Conservation (phyloP, 2,329 filamentous ascomycete species). For the Monilinia laxa region DNA sequence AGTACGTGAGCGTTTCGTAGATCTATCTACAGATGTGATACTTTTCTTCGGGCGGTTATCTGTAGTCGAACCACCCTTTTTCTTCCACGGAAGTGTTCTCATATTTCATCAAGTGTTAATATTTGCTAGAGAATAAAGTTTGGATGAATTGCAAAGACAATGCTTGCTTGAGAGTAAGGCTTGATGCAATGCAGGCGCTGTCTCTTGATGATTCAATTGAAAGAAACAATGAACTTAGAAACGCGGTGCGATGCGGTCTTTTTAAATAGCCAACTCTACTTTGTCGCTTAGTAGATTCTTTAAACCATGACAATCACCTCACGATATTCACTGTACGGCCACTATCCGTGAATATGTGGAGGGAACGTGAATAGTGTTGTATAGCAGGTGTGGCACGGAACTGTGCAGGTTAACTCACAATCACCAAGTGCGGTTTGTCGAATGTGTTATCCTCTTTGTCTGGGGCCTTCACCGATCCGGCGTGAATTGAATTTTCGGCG, state of each 20-base stretch:
- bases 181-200: neutral
- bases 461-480: neutral
- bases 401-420: neutral
- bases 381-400: neutral
- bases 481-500: neutral
- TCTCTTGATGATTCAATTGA: neutral
- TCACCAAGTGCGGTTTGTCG: neutral
- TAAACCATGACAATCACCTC: neutral
- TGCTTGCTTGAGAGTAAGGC: neutral
- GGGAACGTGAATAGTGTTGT: neutral
- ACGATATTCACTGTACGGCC: neutral
- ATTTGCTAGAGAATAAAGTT: neutral
- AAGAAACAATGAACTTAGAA: neutral
- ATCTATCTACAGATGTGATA: slow-evolving; percentile 5
- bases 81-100: slow-evolving; percentile 37
- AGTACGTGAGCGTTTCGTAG: slow-evolving; percentile 28
- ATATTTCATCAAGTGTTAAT: slow-evolving; percentile 24
- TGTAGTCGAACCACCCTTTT: slow-evolving; percentile 20
- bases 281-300: neutral
- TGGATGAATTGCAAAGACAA: neutral
- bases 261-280: neutral
- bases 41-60: slow-evolving; percentile 18
- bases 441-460: neutral
- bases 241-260: neutral
- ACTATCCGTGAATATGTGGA: neutral